Percentiles rank a stretch among this genome's conserved stretches.
Evolutionary conservation across 345 rosid species (phyloP).

Genomic region (Trapa incisa): DNA sequence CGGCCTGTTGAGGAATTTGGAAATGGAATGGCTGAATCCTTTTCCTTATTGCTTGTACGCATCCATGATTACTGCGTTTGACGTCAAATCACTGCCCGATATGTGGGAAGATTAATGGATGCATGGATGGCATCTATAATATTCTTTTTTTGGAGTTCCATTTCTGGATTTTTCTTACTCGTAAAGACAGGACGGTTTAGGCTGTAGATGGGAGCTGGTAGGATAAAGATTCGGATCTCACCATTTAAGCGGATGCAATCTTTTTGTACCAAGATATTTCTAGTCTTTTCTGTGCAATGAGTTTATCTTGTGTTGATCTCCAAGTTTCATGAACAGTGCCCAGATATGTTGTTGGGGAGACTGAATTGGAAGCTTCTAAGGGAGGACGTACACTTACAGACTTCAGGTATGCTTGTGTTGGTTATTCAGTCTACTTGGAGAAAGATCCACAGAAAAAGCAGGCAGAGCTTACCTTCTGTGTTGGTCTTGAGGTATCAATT

Average conservation of each 20-base stretch:
- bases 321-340: slow-evolving; percentile 21
- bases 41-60: neutral
- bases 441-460: slow-evolving; percentile 14
- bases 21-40: neutral
- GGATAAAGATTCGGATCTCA: neutral
- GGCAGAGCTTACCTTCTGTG: slow-evolving; percentile 28
- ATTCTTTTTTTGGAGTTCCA: neutral
- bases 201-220: neutral
- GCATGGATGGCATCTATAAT: neutral
- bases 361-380: slow-evolving; percentile 28
- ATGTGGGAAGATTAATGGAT: neutral
- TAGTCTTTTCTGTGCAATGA: neutral
- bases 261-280: neutral
- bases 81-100: neutral
- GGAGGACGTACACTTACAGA: slow-evolving; percentile 24
- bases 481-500: slow-evolving; percentile 30
- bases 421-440: slow-evolving; percentile 31
- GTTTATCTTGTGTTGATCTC: neutral
- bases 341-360: slow-evolving; percentile 20
- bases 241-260: neutral
- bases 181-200: neutral
- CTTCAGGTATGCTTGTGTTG: slow-evolving; percentile 34
- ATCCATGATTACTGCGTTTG: neutral
- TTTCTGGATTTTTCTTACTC: neutral
- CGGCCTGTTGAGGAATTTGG: neutral